Conservation (phyloP, 257 asterid genomes). For the Leonotis leonurus region DNA sequence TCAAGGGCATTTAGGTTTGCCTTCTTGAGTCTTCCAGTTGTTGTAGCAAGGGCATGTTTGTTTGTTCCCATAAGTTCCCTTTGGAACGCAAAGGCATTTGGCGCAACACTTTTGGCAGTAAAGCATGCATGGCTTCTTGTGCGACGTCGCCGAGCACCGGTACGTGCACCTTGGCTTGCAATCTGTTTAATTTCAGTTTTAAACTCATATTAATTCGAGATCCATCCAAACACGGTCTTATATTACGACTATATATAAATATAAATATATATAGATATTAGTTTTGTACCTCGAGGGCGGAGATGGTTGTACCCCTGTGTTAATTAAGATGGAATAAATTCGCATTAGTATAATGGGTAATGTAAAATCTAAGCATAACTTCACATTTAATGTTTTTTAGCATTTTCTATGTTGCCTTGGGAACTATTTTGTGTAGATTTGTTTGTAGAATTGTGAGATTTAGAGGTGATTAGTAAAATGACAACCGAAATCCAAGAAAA, state of each 20-base stretch:
- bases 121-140: conserved; percentile 34
- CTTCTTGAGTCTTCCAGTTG: conserved; percentile 35
- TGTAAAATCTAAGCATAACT: neutral
- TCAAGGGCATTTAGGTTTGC: conserved; percentile 34
- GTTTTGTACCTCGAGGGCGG: conserved; percentile 19
- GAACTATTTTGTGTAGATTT: too few relatives aligned
- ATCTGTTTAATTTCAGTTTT: neutral
- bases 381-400: neutral
- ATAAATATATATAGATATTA: too few relatives aligned
- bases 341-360: neutral
- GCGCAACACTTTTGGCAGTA: conserved; percentile 29
- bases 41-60: conserved; percentile 35
- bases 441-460: too few relatives aligned
- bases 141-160: conserved; percentile 30
- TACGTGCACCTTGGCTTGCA: conserved; percentile 21
- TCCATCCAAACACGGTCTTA: neutral
- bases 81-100: conserved; percentile 27
- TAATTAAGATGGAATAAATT: neutral
- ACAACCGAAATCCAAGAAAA: too few relatives aligned
- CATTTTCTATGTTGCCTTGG: too few relatives aligned
- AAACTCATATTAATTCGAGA: neutral
- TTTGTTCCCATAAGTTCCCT: conserved; percentile 26
- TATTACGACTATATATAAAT: too few relatives aligned
- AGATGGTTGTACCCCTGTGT: conserved; percentile 27
- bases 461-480: too few relatives aligned